Evolutionary conservation across 345 rosid species (phyloP).

Genomic region (Gossypium australe): DNA sequence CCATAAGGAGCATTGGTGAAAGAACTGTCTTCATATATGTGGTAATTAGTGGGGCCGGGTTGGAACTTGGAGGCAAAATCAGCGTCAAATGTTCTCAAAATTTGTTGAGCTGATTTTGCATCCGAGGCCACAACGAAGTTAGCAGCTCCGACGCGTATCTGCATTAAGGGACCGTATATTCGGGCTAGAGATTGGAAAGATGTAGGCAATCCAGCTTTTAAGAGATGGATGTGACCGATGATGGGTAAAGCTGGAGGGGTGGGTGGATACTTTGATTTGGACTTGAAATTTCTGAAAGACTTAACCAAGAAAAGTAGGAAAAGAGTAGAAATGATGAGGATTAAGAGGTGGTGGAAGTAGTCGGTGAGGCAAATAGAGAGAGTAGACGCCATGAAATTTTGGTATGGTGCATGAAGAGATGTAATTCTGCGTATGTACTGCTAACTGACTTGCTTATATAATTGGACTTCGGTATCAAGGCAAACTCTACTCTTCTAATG

Average conservation of each 20-base stretch:
- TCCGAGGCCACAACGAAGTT: conserved; percentile 26
- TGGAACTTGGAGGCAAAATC: conserved; percentile 31
- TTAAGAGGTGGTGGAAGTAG: not conserved
- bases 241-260: conserved; percentile 37
- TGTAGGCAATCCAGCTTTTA: conserved; percentile 23
- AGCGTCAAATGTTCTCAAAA: conserved; percentile 28
- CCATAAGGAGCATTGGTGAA: conserved; percentile 28
- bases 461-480: no score
- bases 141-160: conserved; percentile 25
- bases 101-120: conserved; percentile 21
- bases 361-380: not conserved
- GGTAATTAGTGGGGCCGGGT: conserved; percentile 26
- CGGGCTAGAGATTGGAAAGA: conserved; percentile 26
- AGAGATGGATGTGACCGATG: conserved; percentile 40
- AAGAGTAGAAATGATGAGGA: conserved; percentile 17
- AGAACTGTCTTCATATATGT: conserved; percentile 24
- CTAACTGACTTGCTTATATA: no score
- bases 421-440: not conserved
- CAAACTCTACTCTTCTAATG: no score
- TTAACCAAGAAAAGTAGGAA: conserved; percentile 12
- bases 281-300: conserved; percentile 2
- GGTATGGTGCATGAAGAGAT: not conserved
- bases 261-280: conserved; percentile 25
- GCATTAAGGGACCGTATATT: conserved; percentile 33
- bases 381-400: not conserved